Base-by-base conservation (phyloP, 805 yeast genomes). In the Middelhovenomyces tepae region DNA sequence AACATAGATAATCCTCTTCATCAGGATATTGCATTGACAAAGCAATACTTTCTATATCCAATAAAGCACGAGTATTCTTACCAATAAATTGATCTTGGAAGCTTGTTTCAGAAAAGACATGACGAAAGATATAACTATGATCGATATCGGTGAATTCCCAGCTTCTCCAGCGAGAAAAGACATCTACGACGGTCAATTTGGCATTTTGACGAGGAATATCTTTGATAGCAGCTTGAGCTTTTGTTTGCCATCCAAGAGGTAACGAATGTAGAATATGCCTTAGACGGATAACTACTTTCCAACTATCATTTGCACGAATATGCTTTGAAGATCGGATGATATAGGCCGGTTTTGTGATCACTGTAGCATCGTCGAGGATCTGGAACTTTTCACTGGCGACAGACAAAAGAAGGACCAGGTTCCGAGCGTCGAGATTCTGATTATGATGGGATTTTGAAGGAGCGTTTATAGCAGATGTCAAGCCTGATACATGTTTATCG, bases 291-390 rank as follows among this genome's bases (percentile, higher is more conserved):
- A 84, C 63, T 14, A 87, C 69, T 46, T 84, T 81, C 98, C 98
- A 91, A 47, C 93, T 75, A 44, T 85, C 83, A 39, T 75, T 73
- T 16, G 78, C 72, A 42, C 98, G 64, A 2, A 85, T 74, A 56
- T 87, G 96, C 16, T 75, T 70, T 13, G 67, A 65, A 2, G 86
- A 69, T 34, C 95, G 65, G 30, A 84, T 70, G 19, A 85, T 73
- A 46, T 81, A 77, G 0, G 95, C 79, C 0, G 96, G 95, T 32
- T 85, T 78, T 1, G 96, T 87, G 33, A 89, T 68, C 13, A 86
- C 95, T 4, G 83, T 75, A 0, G 97, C 93, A 47, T 91, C 97
- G 41, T 82, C 82, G 31, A 75, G 75, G 27, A 86, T 70, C 19
- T 68, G 67, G 45, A 56, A 68, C 16, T 50, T 47, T 19, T 62